phyloP scores from a whole-genome alignment of 1,284 basidiomycete species.

The Mycena sp. region DNA sequence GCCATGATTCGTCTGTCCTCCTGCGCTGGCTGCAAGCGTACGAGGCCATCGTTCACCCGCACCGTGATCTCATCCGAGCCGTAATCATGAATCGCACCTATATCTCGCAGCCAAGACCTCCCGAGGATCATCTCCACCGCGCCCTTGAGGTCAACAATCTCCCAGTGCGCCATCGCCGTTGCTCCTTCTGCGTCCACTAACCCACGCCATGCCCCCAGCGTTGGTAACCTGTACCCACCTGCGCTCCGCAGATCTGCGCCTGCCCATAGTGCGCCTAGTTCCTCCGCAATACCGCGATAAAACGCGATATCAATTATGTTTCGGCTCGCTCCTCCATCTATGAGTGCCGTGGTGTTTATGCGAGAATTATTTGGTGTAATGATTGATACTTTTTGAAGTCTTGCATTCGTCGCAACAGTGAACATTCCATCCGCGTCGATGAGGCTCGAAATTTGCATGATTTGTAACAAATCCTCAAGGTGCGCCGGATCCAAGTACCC shows the following conservation, averaged over 20 bases:
- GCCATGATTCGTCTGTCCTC: neutral
- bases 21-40: neutral
- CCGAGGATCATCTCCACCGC: neutral
- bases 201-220: constrained; percentile 2
- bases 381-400: constrained; percentile 1
- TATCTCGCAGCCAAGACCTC: neutral
- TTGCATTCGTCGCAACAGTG: neutral
- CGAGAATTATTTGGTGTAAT: neutral
- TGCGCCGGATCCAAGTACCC: neutral
- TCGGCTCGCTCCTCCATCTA: no score
- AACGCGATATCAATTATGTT: no score
- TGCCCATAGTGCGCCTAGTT: neutral
- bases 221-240: neutral
- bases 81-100: constrained; percentile 5
- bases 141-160: constrained; percentile 1
- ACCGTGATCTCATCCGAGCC: constrained; percentile 3
- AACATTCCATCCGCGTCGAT: neutral
- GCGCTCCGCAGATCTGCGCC: neutral
- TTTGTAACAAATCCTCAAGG: neutral
- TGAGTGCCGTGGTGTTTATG: neutral
- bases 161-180: neutral
- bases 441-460: constrained; percentile 1
- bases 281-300: neutral
- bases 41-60: neutral
- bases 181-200: neutral